Conservation (phyloP, 805 yeast genomes). For the Yarrowia sp. region DNA sequence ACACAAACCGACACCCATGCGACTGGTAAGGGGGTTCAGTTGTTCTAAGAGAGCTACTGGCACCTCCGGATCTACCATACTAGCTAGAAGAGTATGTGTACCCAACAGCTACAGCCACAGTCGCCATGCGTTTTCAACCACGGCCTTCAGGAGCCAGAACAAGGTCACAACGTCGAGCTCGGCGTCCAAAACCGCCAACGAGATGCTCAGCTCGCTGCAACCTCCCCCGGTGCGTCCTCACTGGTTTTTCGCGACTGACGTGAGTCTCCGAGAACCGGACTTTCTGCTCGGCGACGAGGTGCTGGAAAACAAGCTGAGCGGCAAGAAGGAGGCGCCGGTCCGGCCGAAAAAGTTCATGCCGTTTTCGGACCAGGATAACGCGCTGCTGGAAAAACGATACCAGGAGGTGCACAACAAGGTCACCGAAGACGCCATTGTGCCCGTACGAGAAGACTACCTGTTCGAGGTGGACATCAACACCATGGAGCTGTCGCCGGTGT, state of each 20-base stretch:
- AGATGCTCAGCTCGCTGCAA: conserved; percentile 15
- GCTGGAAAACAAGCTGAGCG: conserved; percentile 44
- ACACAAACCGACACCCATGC: no score
- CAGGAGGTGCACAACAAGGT: conserved; percentile 44
- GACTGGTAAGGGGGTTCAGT: not conserved
- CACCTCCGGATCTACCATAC: no score
- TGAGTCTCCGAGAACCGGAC: conserved; percentile 72
- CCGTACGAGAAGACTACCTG: conserved; percentile 81
- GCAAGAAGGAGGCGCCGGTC: conserved; percentile 39
- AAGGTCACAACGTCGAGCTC: conserved; percentile 1
- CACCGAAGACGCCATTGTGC: conserved; percentile 49
- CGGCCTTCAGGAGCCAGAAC: not conserved
- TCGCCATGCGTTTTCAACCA: no score
- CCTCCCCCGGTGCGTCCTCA: conserved; percentile 38
- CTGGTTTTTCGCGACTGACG: conserved; percentile 88
- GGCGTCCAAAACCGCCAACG: conserved; percentile 4
- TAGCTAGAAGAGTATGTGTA: no score
- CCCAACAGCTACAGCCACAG: no score
- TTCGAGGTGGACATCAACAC: conserved; percentile 70
- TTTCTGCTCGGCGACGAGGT: conserved; percentile 50
- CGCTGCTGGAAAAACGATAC: conserved; percentile 62
- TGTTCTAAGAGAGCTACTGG: no score
- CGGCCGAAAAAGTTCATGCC: conserved; percentile 65
- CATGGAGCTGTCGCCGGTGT: conserved; percentile 68
- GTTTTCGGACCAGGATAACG: conserved; percentile 69